Conservation (phyloP, 805 yeast genomes). For the Spathaspora sp. region DNA sequence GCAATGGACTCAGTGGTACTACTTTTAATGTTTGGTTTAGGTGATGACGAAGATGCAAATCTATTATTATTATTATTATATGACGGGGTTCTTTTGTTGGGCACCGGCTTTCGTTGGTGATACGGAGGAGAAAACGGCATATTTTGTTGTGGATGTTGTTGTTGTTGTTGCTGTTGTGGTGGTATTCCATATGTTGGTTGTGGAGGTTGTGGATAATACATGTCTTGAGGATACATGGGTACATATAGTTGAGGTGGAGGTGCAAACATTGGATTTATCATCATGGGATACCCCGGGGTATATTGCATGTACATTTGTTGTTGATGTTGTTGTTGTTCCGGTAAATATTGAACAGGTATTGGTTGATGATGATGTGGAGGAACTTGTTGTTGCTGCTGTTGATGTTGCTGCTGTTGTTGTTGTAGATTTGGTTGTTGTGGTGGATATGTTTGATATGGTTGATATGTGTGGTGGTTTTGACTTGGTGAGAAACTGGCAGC, state of each 20-base stretch:
- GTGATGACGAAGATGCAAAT: neutral
- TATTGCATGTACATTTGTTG: constrained; percentile 15
- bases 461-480: constrained; percentile 7
- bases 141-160: neutral
- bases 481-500: constrained; percentile 36
- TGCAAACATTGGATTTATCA: constrained; percentile 11
- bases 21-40: neutral
- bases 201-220: constrained; percentile 1
- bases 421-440: constrained; percentile 9
- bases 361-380: constrained; percentile 6
- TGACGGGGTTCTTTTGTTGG: neutral
- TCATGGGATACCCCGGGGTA: constrained; percentile 11
- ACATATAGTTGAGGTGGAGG: constrained; percentile 4
- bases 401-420: constrained; percentile 3
- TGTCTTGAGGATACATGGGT: constrained; percentile 8
- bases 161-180: constrained; percentile 3
- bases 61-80: neutral
- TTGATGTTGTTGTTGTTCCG: constrained; percentile 5
- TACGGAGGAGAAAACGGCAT: neutral
- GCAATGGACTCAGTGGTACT: neutral
- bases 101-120: neutral
- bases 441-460: constrained; percentile 1
- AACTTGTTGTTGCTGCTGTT: constrained; percentile 5
- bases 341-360: neutral
- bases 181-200: constrained; percentile 2